phyloP scores from a whole-genome alignment of 495 filamentous ascomycete genomes.

The Annulohypoxylon maeteangense region DNA sequence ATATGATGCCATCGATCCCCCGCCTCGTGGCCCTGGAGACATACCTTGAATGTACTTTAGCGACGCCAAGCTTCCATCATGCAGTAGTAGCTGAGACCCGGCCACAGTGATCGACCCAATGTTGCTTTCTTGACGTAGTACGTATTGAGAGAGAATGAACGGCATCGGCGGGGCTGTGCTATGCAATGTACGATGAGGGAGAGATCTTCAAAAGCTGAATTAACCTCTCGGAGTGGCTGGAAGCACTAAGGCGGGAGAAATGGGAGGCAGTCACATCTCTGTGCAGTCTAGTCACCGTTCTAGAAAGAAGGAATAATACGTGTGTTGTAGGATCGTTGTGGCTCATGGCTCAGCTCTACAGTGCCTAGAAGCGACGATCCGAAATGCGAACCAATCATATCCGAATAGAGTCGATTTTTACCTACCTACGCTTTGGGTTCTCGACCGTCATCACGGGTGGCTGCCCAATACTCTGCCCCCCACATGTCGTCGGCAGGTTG shows the following conservation, averaged over 20 bases:
- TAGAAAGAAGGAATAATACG: conserved; percentile 2
- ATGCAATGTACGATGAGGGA: conserved; percentile 11
- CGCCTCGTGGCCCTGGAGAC: conserved; percentile 2
- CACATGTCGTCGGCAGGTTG: conserved; percentile 25
- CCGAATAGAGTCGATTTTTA: conserved; percentile 18
- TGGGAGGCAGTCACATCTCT: neutral
- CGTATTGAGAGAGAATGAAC: neutral
- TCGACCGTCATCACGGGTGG: conserved; percentile 17
- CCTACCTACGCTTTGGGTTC: conserved; percentile 21
- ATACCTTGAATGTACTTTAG: conserved; percentile 1
- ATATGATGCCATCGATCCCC: conserved; percentile 12
- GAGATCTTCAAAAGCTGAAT: conserved; percentile 32
- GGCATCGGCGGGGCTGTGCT: conserved; percentile 6
- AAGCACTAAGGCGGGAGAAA: neutral
- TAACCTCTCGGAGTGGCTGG: conserved; percentile 13
- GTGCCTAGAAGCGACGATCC: neutral
- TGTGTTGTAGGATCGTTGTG: neutral
- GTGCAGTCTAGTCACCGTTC: neutral
- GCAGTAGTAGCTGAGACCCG: conserved; percentile 14
- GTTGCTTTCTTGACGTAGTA: conserved; percentile 2
- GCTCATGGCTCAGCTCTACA: neutral
- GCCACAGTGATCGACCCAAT: conserved; percentile 6
- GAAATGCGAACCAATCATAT: conserved; percentile 13
- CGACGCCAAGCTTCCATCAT: neutral
- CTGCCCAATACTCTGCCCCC: conserved; percentile 29